These are phyloP conservation scores for Solanum microdontum DNA, from an alignment of 257 asterid species.

Conservation along the genomic window DNA sequence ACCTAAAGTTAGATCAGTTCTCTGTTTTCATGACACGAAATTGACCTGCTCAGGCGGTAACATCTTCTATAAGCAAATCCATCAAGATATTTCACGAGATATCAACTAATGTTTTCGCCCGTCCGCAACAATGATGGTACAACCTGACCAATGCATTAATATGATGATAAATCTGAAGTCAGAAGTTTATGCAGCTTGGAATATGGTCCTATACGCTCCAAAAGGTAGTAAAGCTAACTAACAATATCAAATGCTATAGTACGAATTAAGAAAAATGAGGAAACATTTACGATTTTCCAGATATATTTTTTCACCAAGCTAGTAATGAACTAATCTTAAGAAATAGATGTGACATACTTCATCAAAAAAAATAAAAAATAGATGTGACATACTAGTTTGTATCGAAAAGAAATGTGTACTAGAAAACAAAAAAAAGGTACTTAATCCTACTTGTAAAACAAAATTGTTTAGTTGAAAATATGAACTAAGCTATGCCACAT, in stretches of 20 bases:
- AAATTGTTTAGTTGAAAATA: not conserved
- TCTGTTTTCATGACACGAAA: not conserved
- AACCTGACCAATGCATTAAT: not conserved
- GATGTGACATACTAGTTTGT: not conserved
- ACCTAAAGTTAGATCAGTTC: not conserved
- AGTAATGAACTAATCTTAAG: not conserved
- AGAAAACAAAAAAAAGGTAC: not conserved
- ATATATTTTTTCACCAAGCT: not conserved
- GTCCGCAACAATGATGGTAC: not conserved
- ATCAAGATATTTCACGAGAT: not conserved
- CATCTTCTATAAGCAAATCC: not conserved
- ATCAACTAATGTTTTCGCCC: not conserved
- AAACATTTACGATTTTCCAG: not conserved
- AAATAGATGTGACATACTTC: not conserved
- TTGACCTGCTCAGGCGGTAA: not conserved
- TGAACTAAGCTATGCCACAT: conserved; percentile 5
- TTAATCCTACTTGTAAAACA: not conserved
- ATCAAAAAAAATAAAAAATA: not conserved
- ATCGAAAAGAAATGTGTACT: not conserved
- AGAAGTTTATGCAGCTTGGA: not conserved
- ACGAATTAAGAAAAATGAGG: not conserved
- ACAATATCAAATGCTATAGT: not conserved
- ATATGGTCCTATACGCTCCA: not conserved
- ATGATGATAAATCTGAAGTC: conserved; percentile 2
- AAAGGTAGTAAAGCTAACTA: not conserved